Evolutionary conservation across 768 basidiomycete genomes (phyloP).

Genomic region (Rhodotorula babjevae): DNA sequence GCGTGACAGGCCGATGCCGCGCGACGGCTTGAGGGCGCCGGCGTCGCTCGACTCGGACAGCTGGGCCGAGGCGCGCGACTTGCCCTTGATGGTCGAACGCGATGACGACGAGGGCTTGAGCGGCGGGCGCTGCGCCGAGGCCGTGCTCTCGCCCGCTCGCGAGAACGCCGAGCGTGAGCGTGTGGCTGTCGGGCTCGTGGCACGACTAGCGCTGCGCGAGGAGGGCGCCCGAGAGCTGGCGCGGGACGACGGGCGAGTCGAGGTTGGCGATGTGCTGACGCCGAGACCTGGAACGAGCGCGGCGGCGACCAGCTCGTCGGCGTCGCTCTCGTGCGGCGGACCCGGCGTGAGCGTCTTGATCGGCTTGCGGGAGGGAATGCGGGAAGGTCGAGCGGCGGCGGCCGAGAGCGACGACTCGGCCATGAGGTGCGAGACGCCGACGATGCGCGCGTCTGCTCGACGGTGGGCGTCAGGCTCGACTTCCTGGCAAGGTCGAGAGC

Average conservation of each 20-base stretch:
- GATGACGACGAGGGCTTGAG: slow-evolving; percentile 13
- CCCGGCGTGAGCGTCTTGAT: background rate
- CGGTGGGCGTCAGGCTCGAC: no score
- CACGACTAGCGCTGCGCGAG: background rate
- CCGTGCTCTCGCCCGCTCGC: background rate
- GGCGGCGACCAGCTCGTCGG: background rate
- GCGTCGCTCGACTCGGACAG: slow-evolving; percentile 18
- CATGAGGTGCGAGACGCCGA: slow-evolving; percentile 29
- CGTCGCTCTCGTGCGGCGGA: background rate
- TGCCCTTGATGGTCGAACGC: slow-evolving; percentile 30
- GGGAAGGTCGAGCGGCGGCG: slow-evolving; percentile 21
- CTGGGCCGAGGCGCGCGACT: slow-evolving; percentile 3
- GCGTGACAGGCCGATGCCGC: slow-evolving; percentile 10
- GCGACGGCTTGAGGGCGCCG: background rate
- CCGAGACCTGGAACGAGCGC: background rate
- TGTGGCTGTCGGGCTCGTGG: background rate
- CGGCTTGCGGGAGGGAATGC: slow-evolving; percentile 12
- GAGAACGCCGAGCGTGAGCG: background rate
- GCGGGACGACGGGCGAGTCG: background rate
- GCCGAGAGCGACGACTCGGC: background rate
- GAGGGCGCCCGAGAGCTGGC: background rate
- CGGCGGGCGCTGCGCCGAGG: background rate
- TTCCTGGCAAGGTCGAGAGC: no score
- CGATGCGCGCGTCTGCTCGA: slow-evolving; percentile 32
- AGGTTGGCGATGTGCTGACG: background rate